Conservation (phyloP, 768 basidiomycete genomes). For the Cystofilobasidium macerans region DNA sequence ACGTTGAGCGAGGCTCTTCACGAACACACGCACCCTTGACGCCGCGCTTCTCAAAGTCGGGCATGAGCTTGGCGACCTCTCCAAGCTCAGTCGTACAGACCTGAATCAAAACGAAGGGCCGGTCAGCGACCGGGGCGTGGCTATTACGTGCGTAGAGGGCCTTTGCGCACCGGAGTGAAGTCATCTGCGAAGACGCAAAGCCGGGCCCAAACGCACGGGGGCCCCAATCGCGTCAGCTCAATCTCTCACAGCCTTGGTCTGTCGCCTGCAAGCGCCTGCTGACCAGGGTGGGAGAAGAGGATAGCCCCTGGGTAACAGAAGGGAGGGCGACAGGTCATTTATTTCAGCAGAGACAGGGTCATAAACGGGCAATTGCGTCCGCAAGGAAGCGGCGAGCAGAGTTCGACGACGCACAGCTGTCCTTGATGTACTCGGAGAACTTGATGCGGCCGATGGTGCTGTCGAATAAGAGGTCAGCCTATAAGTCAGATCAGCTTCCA, state of each 20-base stretch:
- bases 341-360: constrained; percentile 37
- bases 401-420: background rate
- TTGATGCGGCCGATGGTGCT: constrained; percentile 79
- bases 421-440: constrained; percentile 41
- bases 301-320: constrained; percentile 48
- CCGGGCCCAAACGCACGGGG: no score
- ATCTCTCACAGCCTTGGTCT: background rate
- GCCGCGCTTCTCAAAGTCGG: constrained; percentile 72
- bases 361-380: background rate
- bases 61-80: constrained; percentile 76
- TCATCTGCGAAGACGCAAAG: constrained; percentile 83
- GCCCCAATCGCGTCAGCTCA: constrained; percentile 31
- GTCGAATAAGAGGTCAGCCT: background rate
- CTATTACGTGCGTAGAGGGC: no score
- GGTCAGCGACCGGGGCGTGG: no score
- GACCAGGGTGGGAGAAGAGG: constrained; percentile 43
- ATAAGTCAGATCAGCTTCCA: no score
- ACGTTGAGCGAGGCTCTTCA: background rate
- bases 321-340: background rate
- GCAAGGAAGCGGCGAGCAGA: background rate
- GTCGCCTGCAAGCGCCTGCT: constrained; percentile 36
- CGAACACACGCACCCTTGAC: constrained; percentile 68
- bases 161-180: constrained; percentile 42
- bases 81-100: constrained; percentile 76
- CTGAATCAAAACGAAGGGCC: constrained; percentile 26